Conservation (phyloP, 2,329 filamentous ascomycete species). For the Endoconidiophora laricicola region DNA sequence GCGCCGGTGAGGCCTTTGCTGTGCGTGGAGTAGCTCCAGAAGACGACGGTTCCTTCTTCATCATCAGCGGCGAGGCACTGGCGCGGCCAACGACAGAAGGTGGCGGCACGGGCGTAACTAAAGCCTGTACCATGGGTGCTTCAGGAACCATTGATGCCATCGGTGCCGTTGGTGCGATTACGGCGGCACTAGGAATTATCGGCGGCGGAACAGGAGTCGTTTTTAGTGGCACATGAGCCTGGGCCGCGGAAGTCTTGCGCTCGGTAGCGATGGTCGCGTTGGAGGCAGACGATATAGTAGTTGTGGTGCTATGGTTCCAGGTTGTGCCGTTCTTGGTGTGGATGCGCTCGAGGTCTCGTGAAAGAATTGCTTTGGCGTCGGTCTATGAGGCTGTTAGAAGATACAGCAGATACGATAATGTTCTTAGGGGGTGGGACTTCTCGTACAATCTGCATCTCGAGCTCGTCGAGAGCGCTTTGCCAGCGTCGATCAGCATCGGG, state of each 20-base stretch:
- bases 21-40: neutral
- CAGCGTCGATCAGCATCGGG: conserved; percentile 31
- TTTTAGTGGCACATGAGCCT: neutral
- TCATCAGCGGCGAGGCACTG: conserved; percentile 9
- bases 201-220: conserved; percentile 6
- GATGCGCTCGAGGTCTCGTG: conserved; percentile 14
- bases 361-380: conserved; percentile 31
- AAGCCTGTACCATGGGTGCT: conserved; percentile 5
- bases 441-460: conserved; percentile 39
- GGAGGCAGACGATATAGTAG: neutral
- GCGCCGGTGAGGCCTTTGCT: conserved; percentile 5
- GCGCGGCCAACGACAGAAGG: neutral
- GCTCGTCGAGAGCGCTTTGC: conserved; percentile 36
- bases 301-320: neutral
- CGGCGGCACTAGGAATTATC: neutral
- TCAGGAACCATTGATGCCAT: conserved; percentile 11
- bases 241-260: no score
- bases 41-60: conserved; percentile 9
- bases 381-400: conserved; percentile 17
- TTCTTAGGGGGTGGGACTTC: no score
- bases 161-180: neutral
- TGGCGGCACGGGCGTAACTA: conserved; percentile 1
- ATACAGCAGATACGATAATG: neutral
- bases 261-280: no score
- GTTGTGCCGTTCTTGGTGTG: conserved; percentile 15